Conservation (phyloP, 768 basidiomycete species). For the Amanita phalloides region DNA sequence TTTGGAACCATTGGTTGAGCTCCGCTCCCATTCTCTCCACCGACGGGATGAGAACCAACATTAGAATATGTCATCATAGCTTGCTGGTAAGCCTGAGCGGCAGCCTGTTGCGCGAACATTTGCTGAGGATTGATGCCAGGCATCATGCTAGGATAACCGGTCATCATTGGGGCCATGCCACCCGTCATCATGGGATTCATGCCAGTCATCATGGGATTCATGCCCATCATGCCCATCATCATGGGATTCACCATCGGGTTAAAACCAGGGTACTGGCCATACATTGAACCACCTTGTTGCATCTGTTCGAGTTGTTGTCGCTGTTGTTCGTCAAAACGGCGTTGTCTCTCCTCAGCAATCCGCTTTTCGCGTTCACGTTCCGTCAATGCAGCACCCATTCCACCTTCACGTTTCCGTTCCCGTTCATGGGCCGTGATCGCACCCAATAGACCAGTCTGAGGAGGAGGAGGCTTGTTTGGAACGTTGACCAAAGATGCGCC, state of each 20-base stretch:
- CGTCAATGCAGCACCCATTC: conserved; percentile 88
- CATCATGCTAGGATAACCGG: conserved; percentile 53
- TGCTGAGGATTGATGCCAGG: conserved; percentile 57
- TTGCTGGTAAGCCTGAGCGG: conserved; percentile 81
- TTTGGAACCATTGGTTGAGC: conserved; percentile 36
- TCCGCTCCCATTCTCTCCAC: conserved; percentile 39
- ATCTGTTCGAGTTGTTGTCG: conserved; percentile 86
- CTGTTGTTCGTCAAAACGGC: conserved; percentile 87
- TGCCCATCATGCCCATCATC: conserved; percentile 31
- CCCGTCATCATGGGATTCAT: conserved; percentile 39
- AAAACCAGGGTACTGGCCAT: conserved; percentile 42
- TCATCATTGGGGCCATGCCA: conserved; percentile 27
- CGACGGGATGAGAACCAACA: conserved; percentile 62
- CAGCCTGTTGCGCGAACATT: conserved; percentile 78
- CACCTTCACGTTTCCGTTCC: conserved; percentile 90
- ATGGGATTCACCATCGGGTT: conserved; percentile 70
- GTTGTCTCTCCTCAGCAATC: conserved; percentile 83
- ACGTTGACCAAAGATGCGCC: conserved; percentile 93
- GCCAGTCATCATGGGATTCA: conserved; percentile 22
- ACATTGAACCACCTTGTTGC: conserved; percentile 69
- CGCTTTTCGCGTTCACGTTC: conserved; percentile 93
- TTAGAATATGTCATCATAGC: conserved; percentile 77
- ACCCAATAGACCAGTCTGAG: conserved; percentile 90
- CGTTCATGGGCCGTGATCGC: conserved; percentile 94
- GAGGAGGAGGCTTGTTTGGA: conserved; percentile 89